Evolutionary conservation across 768 basidiomycete genomes (phyloP).

Genomic region (Termitomyces heimii): DNA sequence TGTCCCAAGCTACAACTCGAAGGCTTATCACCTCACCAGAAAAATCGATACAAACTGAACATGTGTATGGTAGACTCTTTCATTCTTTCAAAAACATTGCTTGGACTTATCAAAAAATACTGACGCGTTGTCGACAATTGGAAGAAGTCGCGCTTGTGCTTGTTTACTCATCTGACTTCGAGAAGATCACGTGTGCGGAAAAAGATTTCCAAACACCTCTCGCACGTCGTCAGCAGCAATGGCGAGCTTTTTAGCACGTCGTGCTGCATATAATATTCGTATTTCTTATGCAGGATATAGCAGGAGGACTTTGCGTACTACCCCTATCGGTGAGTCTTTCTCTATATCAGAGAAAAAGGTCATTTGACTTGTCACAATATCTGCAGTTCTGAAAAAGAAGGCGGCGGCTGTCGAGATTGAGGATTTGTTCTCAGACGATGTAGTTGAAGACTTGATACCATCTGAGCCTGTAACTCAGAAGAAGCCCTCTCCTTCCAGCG

Average conservation of each 20-base stretch:
- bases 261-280: not conserved
- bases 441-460: constrained; percentile 2
- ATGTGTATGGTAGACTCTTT: not conserved
- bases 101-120: not conserved
- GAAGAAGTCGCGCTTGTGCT: not conserved
- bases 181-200: not conserved
- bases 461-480: not conserved
- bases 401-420: constrained; percentile 5
- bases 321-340: constrained; percentile 6
- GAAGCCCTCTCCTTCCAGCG: not conserved
- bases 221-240: not conserved
- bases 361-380: not conserved
- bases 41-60: not conserved
- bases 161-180: not conserved
- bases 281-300: not conserved
- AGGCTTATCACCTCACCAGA: not conserved
- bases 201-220: not conserved
- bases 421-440: constrained; percentile 9
- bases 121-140: not conserved
- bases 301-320: constrained; percentile 4
- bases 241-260: constrained; percentile 6
- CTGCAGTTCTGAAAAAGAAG: constrained; percentile 10
- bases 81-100: no score
- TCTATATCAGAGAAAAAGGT: not conserved
- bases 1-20: not conserved